A percentile compares a stretch with the other conserved stretches of the same genome.
These are phyloP conservation scores for Hirschfeldia incana DNA, from an alignment of 345 rosid genomes.

Conservation along the genomic window DNA sequence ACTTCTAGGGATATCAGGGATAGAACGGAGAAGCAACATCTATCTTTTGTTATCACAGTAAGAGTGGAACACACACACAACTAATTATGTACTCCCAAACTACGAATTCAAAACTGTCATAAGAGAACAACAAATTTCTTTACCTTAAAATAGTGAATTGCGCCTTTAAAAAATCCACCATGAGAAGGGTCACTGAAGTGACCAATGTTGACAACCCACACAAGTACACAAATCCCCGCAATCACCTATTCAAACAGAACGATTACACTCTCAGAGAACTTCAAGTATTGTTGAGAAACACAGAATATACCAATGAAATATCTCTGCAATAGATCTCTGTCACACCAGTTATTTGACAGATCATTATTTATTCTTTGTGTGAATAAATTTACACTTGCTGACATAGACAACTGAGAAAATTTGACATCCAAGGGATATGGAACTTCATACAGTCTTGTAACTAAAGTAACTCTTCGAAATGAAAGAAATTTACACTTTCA, in stretches of 20 bases:
- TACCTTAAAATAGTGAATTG: constrained; percentile 99
- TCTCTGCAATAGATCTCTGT: constrained; percentile 16
- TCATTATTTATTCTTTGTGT: neutral
- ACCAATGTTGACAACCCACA: constrained; percentile 98
- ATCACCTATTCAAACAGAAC: constrained; percentile 64
- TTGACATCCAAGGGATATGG: constrained; percentile 12
- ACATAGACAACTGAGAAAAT: constrained; percentile 7
- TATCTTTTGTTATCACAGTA: constrained; percentile 12
- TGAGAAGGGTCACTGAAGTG: constrained; percentile 97
- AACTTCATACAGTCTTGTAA: constrained; percentile 17
- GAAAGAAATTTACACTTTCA: neutral
- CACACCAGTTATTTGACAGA: constrained; percentile 17
- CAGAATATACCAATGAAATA: constrained; percentile 6
- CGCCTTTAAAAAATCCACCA: constrained; percentile 93
- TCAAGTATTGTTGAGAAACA: constrained; percentile 7
- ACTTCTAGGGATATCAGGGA: constrained; percentile 11
- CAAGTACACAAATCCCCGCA: constrained; percentile 95
- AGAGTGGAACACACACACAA: constrained; percentile 14
- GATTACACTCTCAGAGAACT: constrained; percentile 5
- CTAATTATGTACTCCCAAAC: neutral
- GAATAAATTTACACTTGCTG: constrained; percentile 3
- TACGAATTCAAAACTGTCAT: constrained; percentile 12
- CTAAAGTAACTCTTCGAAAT: neutral
- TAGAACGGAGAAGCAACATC: constrained; percentile 14
- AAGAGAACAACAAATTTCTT: constrained; percentile 15